Base-by-base conservation (phyloP, 345 rosid species). In the Laguncularia racemosa region DNA sequence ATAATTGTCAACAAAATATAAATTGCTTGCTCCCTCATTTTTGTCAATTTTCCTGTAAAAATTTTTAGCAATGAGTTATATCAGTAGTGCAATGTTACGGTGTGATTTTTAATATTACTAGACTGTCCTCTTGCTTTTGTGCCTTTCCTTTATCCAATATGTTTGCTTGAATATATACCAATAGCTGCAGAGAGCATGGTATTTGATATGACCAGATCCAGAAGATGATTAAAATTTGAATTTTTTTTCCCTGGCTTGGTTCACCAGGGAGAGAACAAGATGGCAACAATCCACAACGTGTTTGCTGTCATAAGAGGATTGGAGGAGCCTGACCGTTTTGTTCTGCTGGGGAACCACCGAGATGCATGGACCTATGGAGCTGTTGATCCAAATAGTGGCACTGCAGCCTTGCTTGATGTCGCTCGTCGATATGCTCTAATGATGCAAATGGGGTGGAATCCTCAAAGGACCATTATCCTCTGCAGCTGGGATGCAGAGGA, bases 311-410 rank as follows among this genome's bases (percentile, higher is more conserved):
- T 89, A 70, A 77, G 67, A 72, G 99, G 99, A 4, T 64, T 38
- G 20, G 87, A 83, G 70, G 97, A 89, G 64, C 79, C 89, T 17
- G 97, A 87, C 45, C 81, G 96, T n/a, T 87, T 74, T 59, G 86
- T 93, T 64, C 70, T 93, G 20, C 81, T 89, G 46, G 97, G 96
- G 11, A 93, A 93, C 64, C 99, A 89, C 67, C 76, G 97, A 66
- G 99, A 93, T 74, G 96, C 96, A 44, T 93, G 99, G 99, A 82
- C 97, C 0, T 93, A 89, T 65, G 99, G 99, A 73, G 99, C 97
- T 45, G 91, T 93, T 44, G 99, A 93, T 71, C 97, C 99, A 18
- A 89, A 87, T 73, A 93, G 99, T 59, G 99, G 99, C 44, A 93
- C 99, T 55, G 88, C 99, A 56, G 88, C 87, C 12, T 81, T 93